Evolutionary conservation across 495 filamentous ascomycete species (phyloP), one percentile per base, ranked within the genome.

Genomic region (Penicillium ochrochloron): DNA sequence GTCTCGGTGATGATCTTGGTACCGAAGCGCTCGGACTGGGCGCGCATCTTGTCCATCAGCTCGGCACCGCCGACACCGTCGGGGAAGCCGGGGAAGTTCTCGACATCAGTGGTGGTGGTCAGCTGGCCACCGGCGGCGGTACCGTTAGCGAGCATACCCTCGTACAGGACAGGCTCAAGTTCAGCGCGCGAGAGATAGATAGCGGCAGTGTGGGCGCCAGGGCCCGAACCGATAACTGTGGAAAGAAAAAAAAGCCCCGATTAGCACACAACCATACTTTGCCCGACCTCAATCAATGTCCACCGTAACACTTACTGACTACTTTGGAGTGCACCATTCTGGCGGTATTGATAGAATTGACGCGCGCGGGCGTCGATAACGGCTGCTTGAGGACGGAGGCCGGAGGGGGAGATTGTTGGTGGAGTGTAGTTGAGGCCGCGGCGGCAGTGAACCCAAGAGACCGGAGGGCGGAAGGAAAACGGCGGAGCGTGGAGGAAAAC

Each of bases 11-110:
- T 84, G 76, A 99, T 93, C 67, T 89, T 81, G 55, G 96, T 97
- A 67, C 95, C 95, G 78, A 96, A 97, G 37, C 89, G 89, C 75
- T 91, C 87, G 60, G 91, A 95, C 80, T 99, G 95, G 41, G 84
- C 86, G 77, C 92, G 90, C 95, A 99, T 97, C 66, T 88, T 84
- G 63, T 97, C 95, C 95, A 99, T 99, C 62, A 99, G 81, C 73
- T 91, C 88, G 53, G 83, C 70, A 42, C 95, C 95, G 74, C 91
- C 89, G 71, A 98, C 92, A 61, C 91, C 92, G 55, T 89, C 84
- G 62, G 90, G 91, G 82, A 97, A 99, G 39, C 95, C 95, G 57
- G 95, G 95, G 80, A 88, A 99, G 81, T 99, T 99, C 84, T 99
- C 95, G 59, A 99, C 88, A 64, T 99, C 95, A 71, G 96, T 97